A percentile compares a stretch with the other conserved stretches of the same genome.
phyloP scores from a whole-genome alignment of 2,329 filamentous ascomycete species.

The Aspergillus versicolor region DNA sequence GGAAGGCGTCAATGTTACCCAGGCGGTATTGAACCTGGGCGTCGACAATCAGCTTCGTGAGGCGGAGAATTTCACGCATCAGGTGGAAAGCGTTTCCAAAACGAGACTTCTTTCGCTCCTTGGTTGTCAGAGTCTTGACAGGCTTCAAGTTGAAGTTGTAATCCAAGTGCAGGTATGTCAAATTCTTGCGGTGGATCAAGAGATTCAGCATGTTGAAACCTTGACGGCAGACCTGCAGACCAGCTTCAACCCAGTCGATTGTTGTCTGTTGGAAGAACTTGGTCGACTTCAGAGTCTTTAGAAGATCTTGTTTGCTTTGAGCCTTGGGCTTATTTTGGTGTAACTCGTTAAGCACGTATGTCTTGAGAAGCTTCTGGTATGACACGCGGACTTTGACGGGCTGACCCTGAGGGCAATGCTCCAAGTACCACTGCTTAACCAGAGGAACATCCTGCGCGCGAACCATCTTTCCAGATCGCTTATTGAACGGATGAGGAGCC shows the following conservation, averaged over 20 bases:
- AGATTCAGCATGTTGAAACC: slow-evolving; percentile 99
- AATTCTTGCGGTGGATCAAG: slow-evolving; percentile 94
- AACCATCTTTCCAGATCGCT: slow-evolving; percentile 92
- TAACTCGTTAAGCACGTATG: slow-evolving; percentile 91
- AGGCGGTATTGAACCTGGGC: slow-evolving; percentile 96
- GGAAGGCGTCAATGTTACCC: slow-evolving; percentile 98
- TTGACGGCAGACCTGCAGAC: slow-evolving; percentile 94
- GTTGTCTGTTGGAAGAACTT: slow-evolving; percentile 99
- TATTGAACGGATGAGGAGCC: slow-evolving; percentile 95
- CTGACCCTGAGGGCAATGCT: slow-evolving; percentile 86
- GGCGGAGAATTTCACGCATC: slow-evolving; percentile 93
- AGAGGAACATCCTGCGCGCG: slow-evolving; percentile 94
- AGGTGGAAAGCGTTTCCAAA: slow-evolving; percentile 99
- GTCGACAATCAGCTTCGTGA: slow-evolving; percentile 97
- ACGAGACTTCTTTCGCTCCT: slow-evolving; percentile 98
- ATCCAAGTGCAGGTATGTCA: slow-evolving; percentile 96
- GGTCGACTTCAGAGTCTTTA: slow-evolving; percentile 87
- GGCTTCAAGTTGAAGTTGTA: slow-evolving; percentile 99
- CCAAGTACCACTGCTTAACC: slow-evolving; percentile 97
- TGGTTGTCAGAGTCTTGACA: slow-evolving; percentile 96
- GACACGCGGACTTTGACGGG: slow-evolving; percentile 97
- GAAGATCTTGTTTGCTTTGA: slow-evolving; percentile 88
- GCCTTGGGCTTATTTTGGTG: slow-evolving; percentile 96
- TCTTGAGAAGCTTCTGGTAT: slow-evolving; percentile 96
- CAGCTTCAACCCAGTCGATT: slow-evolving; percentile 98